These are phyloP conservation scores for Speleostelium caveatum DNA, from an alignment of 78 protist genomes.

Conservation along the genomic window DNA sequence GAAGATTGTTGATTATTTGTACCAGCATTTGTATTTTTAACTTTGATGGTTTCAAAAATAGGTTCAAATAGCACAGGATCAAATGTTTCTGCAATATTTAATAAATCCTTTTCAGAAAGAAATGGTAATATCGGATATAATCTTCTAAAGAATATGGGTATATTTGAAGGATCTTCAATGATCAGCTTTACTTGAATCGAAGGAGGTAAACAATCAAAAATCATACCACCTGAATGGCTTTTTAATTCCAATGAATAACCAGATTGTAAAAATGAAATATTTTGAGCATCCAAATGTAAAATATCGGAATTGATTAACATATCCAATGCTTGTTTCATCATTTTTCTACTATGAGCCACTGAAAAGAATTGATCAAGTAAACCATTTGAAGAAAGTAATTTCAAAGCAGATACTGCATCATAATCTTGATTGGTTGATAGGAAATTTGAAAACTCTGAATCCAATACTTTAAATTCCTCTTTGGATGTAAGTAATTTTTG, in stretches of 20 bases:
- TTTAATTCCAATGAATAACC: constrained; percentile 55
- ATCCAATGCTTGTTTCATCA: constrained; percentile 23
- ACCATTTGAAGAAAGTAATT: constrained; percentile 34
- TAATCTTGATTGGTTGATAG: constrained; percentile 72
- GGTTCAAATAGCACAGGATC: constrained; percentile 59
- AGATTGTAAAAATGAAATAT: constrained; percentile 52
- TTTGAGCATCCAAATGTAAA: constrained; percentile 57
- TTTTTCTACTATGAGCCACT: constrained; percentile 76
- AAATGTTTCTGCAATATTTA: constrained; percentile 26
- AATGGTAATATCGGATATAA: constrained; percentile 29
- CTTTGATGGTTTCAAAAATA: neutral
- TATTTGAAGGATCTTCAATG: constrained; percentile 35
- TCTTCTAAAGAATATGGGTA: constrained; percentile 28
- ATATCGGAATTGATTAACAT: constrained; percentile 42
- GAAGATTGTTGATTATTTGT: neutral
- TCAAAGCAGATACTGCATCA: constrained; percentile 12
- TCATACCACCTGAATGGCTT: constrained; percentile 57
- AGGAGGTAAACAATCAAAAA: constrained; percentile 79
- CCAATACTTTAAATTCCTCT: constrained; percentile 65
- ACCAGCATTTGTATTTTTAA: neutral
- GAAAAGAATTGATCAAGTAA: constrained; percentile 64
- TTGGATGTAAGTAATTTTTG: constrained; percentile 18
- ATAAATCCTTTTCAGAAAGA: constrained; percentile 16
- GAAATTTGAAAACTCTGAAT: constrained; percentile 63
- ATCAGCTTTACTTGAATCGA: constrained; percentile 51